Evolutionary conservation across 2,329 filamentous ascomycete species (phyloP), one percentile per base, ranked within the genome.

Genomic region (Colletotrichum horii): DNA sequence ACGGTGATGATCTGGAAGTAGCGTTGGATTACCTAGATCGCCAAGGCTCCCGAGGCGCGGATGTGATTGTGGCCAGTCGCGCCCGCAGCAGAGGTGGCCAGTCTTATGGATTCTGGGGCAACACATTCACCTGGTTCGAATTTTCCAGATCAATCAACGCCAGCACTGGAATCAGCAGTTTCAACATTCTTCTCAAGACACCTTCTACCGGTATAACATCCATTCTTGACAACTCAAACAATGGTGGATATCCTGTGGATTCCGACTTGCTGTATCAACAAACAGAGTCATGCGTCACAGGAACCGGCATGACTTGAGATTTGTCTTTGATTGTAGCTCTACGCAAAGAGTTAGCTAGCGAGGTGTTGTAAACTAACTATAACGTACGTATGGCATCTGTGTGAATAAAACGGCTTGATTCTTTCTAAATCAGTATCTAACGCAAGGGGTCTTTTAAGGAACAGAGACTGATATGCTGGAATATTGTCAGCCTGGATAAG

Each of bases 81-180:
- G 58, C 58, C 4, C 58, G 58, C 28, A 56, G 30, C 48, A 43
- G 43, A 6, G 78, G 77, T 43, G 83, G 82, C 1, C 30, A 48
- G 1, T 77, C 79, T 3, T 26, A 1, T 0, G 82, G 83, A 1
- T 55, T 80, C 11, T 79, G 79, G 38, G 62, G 74, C 2, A 79
- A 81, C 43, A n/a, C 7, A 1, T 84, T 84, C 64, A 60, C 76
- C 0, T 83, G 78, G 76, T 84, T 78, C 71, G 78, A 82, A 66
- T 84, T 83, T 60, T 70, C 71, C 1, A 77, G 79, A 3, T 52
- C 75, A 4, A 55, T 84, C 14, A 70, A 80, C 34, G 71, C 68
- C 34, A 70, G 61, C 30, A 76, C 75, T 0, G 81, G 81, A 4
- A 80, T 83, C 75, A 80, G 78, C 76, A 80, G 77, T 66, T 83